Evolutionary conservation across 805 yeast species (phyloP).

Genomic region (Hanseniaspora vineae): DNA sequence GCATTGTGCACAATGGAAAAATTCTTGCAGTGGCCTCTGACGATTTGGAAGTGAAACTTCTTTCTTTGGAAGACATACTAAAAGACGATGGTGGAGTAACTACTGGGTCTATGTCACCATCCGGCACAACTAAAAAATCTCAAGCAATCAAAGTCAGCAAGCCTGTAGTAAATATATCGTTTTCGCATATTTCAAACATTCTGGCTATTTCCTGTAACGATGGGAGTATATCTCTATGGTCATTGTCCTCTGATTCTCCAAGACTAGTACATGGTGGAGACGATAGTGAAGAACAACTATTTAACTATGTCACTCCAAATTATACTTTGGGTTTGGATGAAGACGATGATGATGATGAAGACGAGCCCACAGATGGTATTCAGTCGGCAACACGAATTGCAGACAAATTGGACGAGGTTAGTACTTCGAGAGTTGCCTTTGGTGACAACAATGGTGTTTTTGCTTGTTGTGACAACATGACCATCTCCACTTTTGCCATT

Average conservation of each 20-base stretch:
- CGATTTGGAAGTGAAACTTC: slow-evolving; percentile 40
- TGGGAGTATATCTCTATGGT: slow-evolving; percentile 44
- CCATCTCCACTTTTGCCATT: not conserved
- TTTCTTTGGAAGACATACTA: slow-evolving; percentile 26
- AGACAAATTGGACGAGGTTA: not conserved
- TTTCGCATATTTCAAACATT: slow-evolving; percentile 25
- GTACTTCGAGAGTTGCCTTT: not conserved
- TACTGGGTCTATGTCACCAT: not conserved
- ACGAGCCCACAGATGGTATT: too few relatives aligned
- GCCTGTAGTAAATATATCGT: not conserved
- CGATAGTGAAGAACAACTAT: slow-evolving; percentile 15
- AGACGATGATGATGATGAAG: slow-evolving; percentile 27
- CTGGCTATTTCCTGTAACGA: slow-evolving; percentile 45
- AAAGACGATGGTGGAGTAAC: not conserved
- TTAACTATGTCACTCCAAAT: slow-evolving; percentile 3
- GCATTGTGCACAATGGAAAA: slow-evolving; percentile 48
- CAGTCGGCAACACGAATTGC: too few relatives aligned
- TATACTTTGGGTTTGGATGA: slow-evolving; percentile 18
- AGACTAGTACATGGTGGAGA: slow-evolving; percentile 28
- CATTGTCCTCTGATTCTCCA: slow-evolving; percentile 41
- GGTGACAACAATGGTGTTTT: not conserved
- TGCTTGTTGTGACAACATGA: not conserved
- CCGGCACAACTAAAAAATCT: not conserved
- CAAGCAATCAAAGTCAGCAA: not conserved
- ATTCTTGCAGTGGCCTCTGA: slow-evolving; percentile 54